phyloP scores from a whole-genome alignment of 805 yeast species.

The Nakazawaea ambrosiae region DNA sequence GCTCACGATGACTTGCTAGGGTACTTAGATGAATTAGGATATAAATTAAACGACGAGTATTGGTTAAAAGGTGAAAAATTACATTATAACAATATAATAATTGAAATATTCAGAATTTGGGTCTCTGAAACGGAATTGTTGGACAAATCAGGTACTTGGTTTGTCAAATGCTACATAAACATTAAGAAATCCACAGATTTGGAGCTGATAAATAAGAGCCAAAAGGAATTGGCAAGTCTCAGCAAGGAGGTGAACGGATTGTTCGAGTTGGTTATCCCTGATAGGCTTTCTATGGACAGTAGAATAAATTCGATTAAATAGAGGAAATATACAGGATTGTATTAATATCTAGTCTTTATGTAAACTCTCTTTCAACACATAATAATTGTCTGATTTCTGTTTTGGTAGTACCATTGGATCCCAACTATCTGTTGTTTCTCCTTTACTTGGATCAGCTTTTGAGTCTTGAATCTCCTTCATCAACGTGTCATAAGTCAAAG shows the following conservation, averaged over 20 bases:
- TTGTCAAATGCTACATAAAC: slow-evolving; percentile 63
- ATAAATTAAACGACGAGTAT: slow-evolving; percentile 53
- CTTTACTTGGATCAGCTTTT: slow-evolving; percentile 23
- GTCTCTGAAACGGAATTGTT: slow-evolving; percentile 26
- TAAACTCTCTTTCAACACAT: slow-evolving; percentile 29
- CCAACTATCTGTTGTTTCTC: slow-evolving; percentile 38
- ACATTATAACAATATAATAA: slow-evolving; percentile 52
- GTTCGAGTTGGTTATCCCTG: slow-evolving; percentile 66
- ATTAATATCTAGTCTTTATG: slow-evolving; percentile 5
- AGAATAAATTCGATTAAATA: slow-evolving; percentile 35
- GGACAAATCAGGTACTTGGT: slow-evolving; percentile 49
- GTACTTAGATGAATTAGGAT: slow-evolving; percentile 60
- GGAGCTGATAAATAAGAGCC: slow-evolving; percentile 59
- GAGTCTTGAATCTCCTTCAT: slow-evolving; percentile 18
- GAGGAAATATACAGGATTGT: background rate
- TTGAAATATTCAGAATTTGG: slow-evolving; percentile 48
- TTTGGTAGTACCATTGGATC: slow-evolving; percentile 28
- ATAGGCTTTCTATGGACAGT: slow-evolving; percentile 75
- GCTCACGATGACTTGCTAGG: slow-evolving; percentile 32
- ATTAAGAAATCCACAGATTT: slow-evolving; percentile 70
- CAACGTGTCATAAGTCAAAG: slow-evolving; percentile 26
- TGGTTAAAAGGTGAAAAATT: slow-evolving; percentile 57
- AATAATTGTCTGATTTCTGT: slow-evolving; percentile 29
- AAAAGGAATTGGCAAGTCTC: slow-evolving; percentile 51
- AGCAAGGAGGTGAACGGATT: slow-evolving; percentile 65